Conservation (phyloP, 306 rosid species). For the Lupinus albus region DNA sequence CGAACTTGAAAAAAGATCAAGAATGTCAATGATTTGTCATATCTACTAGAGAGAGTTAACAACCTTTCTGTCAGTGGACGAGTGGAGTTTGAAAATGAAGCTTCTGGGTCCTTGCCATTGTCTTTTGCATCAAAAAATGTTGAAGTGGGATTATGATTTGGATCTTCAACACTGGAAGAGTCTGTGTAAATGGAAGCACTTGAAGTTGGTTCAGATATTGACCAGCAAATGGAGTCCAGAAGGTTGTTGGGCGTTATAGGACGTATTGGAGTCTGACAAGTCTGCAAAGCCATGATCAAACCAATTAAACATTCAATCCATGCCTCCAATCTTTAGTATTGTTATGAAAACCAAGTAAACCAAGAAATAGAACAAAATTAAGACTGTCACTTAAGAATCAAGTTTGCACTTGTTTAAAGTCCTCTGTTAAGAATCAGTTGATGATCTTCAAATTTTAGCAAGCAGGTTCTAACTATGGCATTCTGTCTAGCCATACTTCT, state of each 20-base stretch:
- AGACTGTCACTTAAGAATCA: background rate
- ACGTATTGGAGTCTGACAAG: constrained; percentile 89
- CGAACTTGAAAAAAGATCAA: background rate
- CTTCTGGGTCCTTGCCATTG: constrained; percentile 71
- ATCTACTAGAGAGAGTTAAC: constrained; percentile 14
- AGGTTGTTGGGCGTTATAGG: constrained; percentile 87
- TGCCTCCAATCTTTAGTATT: background rate
- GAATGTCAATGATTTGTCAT: background rate
- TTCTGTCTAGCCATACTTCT: background rate
- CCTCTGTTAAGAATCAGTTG: background rate
- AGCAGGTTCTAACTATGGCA: background rate
- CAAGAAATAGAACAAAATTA: constrained; percentile 25
- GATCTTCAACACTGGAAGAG: constrained; percentile 75
- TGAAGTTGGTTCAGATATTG: constrained; percentile 82
- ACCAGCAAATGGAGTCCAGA: constrained; percentile 93
- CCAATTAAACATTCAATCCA: constrained; percentile 25
- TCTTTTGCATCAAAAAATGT: constrained; percentile 66
- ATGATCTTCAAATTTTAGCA: background rate
- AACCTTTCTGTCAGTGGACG: constrained; percentile 85
- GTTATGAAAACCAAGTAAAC: background rate
- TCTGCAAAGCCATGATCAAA: constrained; percentile 51
- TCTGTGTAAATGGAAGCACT: constrained; percentile 81
- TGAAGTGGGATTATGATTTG: constrained; percentile 56
- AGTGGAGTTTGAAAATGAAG: constrained; percentile 81
- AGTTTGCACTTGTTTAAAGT: background rate